Evolutionary conservation across 2,329 filamentous ascomycete species (phyloP).

Genomic region (Diaporthe helianthi): DNA sequence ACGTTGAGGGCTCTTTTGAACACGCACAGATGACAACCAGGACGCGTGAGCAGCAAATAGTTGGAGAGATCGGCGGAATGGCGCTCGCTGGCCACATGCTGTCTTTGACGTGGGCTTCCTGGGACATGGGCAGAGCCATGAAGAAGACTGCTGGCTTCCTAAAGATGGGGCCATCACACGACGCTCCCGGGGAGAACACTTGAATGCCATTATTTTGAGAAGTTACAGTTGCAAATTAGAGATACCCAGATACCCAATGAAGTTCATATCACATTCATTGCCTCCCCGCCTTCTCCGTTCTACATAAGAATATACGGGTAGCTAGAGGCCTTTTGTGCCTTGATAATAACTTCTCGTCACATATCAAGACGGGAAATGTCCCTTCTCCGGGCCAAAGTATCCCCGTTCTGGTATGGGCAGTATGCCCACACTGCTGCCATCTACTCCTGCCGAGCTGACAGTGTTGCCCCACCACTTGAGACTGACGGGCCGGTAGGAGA

Average conservation of each 20-base stretch:
- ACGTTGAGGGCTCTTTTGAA: neutral
- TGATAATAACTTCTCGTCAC: neutral
- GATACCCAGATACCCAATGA: slow-evolving; percentile 25
- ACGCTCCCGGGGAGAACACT: neutral
- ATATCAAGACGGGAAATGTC: slow-evolving; percentile 27
- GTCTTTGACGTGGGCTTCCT: too few species aligned
- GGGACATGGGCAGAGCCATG: too few species aligned
- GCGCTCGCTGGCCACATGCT: neutral
- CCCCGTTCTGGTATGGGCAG: slow-evolving; percentile 37
- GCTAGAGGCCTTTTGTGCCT: neutral
- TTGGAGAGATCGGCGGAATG: too few species aligned
- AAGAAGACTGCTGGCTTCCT: neutral
- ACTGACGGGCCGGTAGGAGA: slow-evolving; percentile 44
- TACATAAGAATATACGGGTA: neutral
- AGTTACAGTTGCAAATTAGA: neutral
- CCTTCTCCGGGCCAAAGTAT: slow-evolving; percentile 37
- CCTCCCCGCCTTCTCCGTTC: too few species aligned
- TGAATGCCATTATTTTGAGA: neutral
- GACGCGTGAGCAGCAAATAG: neutral
- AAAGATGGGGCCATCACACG: neutral
- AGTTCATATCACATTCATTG: neutral
- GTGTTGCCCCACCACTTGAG: slow-evolving; percentile 51
- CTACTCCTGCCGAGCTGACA: slow-evolving; percentile 43
- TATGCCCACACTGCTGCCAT: slow-evolving; percentile 36
- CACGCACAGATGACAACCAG: neutral